These are phyloP conservation scores for Xylariales sp. DNA, from an alignment of 2,329 filamentous ascomycete genomes.

Conservation along the genomic window DNA sequence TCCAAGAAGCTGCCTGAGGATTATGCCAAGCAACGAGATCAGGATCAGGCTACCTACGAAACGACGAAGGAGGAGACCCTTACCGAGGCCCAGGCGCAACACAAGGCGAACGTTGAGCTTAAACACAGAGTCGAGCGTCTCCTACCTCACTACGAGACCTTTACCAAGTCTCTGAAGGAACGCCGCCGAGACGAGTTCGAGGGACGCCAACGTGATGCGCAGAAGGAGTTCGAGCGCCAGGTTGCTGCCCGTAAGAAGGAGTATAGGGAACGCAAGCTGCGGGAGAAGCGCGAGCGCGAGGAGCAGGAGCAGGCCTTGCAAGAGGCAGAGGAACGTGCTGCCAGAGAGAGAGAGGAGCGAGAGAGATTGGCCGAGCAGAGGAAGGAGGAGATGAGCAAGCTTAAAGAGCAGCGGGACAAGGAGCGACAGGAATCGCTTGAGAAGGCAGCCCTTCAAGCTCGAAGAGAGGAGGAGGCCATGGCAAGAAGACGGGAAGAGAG, in stretches of 20 bases:
- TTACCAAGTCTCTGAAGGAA: conserved; percentile 77
- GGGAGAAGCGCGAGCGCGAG: conserved; percentile 79
- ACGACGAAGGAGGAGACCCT: conserved; percentile 72
- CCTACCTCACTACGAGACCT: conserved; percentile 77
- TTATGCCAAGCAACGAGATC: conserved; percentile 76
- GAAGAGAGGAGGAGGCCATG: conserved; percentile 85
- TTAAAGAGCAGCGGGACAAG: conserved; percentile 61
- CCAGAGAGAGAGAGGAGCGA: conserved; percentile 81
- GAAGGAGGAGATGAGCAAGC: conserved; percentile 62
- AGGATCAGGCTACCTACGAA: conserved; percentile 77
- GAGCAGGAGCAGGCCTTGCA: conserved; percentile 72
- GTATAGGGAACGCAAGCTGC: conserved; percentile 73
- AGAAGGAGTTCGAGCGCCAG: conserved; percentile 89
- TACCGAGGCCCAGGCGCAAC: conserved; percentile 76
- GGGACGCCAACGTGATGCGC: conserved; percentile 84
- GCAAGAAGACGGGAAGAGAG: conserved; percentile 66
- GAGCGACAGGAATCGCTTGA: conserved; percentile 65
- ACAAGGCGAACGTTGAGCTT: conserved; percentile 85
- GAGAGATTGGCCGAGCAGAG: conserved; percentile 74
- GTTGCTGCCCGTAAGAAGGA: conserved; percentile 86
- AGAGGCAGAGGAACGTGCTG: conserved; percentile 82
- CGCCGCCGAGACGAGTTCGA: conserved; percentile 93
- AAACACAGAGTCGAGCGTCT: conserved; percentile 88
- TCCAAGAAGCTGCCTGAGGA: conserved; percentile 84
- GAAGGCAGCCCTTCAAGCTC: conserved; percentile 65